Conservation (phyloP, 805 yeast species). For the Teunomyces panamensis region DNA sequence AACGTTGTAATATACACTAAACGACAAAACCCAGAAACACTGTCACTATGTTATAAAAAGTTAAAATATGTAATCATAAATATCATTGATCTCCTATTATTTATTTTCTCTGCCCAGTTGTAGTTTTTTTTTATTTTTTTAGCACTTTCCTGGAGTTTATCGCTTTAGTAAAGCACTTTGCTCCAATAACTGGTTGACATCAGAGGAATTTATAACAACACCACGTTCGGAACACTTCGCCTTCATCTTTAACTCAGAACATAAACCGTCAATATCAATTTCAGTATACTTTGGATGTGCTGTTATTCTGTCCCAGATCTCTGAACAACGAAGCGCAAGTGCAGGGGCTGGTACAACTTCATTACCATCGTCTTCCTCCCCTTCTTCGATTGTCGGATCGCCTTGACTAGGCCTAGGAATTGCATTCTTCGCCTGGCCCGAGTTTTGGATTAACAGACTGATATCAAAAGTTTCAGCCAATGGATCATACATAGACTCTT, state of each 20-base stretch:
- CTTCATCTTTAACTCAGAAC: slow-evolving; percentile 82
- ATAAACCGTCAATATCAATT: slow-evolving; percentile 90
- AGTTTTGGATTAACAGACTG: slow-evolving; percentile 28
- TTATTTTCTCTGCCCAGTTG: neutral
- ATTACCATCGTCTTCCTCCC: slow-evolving; percentile 25
- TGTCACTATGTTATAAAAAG: neutral
- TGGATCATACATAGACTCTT: slow-evolving; percentile 58
- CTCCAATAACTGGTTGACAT: slow-evolving; percentile 60
- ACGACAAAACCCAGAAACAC: neutral
- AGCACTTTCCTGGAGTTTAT: neutral
- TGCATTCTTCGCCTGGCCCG: neutral
- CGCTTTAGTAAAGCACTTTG: slow-evolving; percentile 8
- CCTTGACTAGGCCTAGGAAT: neutral
- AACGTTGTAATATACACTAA: neutral
- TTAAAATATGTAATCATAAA: neutral
- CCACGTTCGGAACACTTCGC: slow-evolving; percentile 95
- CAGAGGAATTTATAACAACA: slow-evolving; percentile 78
- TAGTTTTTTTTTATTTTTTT: neutral
- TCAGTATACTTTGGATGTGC: slow-evolving; percentile 92
- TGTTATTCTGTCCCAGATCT: slow-evolving; percentile 94
- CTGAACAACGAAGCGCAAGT: slow-evolving; percentile 68
- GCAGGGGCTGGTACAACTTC: slow-evolving; percentile 70
- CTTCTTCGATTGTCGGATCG: slow-evolving; percentile 17
- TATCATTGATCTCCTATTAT: neutral
- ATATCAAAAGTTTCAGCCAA: slow-evolving; percentile 38